These are phyloP conservation scores for Rhytidiadelphus loreus DNA, from an alignment of 225 moss, liverwort and hornwort species.

Conservation along the genomic window DNA sequence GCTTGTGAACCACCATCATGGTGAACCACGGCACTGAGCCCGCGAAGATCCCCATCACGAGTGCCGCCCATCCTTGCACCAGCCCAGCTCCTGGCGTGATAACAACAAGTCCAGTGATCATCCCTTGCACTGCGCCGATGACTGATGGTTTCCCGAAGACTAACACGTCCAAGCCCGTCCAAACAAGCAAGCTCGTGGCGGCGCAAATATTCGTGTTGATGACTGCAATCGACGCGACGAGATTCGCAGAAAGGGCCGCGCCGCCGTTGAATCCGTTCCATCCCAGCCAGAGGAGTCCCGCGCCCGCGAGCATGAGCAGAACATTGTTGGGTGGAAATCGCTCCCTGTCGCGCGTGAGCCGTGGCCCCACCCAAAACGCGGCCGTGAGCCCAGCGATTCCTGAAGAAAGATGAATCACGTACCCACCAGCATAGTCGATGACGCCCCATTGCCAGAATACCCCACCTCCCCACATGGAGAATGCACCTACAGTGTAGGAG, in stretches of 20 bases:
- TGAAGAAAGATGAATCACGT: constrained; percentile 31
- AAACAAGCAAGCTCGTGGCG: constrained; percentile 36
- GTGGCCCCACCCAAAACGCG: constrained; percentile 41
- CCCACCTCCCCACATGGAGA: constrained; percentile 39
- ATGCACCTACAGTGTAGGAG: constrained; percentile 34
- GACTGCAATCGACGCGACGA: constrained; percentile 22
- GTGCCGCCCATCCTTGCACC: constrained; percentile 45
- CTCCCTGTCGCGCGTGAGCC: constrained; percentile 30
- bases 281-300: constrained; percentile 36
- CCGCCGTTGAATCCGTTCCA: constrained; percentile 53
- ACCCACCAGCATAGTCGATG: constrained; percentile 41
- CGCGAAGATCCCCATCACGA: constrained; percentile 32
- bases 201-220: constrained; percentile 37
- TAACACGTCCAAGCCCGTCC: constrained; percentile 24
- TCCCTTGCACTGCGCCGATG: constrained; percentile 41
- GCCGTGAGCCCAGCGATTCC: constrained; percentile 33
- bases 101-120: constrained; percentile 43
- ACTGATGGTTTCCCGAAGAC: constrained; percentile 38
- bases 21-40: constrained; percentile 39
- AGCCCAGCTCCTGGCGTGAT: constrained; percentile 37
- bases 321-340: constrained; percentile 43
- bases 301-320: constrained; percentile 38
- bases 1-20: constrained; percentile 47
- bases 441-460: constrained; percentile 43
- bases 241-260: constrained; percentile 15